phyloP scores from a whole-genome alignment of 2,329 filamentous ascomycete species.

The Colletotrichum costaricense region DNA sequence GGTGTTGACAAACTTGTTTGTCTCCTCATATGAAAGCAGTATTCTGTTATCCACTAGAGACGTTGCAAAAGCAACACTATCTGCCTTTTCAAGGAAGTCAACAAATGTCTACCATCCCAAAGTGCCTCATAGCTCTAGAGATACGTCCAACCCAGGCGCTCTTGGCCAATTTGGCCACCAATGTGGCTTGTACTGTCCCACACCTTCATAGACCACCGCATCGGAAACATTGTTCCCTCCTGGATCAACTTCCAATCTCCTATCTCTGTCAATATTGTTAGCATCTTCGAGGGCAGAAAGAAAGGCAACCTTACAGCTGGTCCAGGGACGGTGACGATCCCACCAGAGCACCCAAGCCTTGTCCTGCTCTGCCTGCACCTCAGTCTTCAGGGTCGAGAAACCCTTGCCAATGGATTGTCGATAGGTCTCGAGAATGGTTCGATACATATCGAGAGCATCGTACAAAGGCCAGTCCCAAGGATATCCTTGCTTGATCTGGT shows the following conservation, averaged over 20 bases:
- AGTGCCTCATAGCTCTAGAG: neutral
- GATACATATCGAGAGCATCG: neutral
- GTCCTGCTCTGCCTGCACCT: neutral
- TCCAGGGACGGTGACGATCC: neutral
- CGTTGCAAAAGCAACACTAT: neutral
- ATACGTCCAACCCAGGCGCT: neutral
- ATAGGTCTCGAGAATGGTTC: neutral
- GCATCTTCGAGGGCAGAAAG: neutral
- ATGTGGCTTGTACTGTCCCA: neutral
- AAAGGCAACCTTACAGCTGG: neutral
- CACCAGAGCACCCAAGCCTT: neutral
- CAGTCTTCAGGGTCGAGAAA: neutral
- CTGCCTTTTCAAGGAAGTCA: neutral
- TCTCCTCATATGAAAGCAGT: neutral
- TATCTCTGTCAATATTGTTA: neutral
- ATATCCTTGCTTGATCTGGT: neutral
- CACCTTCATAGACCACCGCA: neutral
- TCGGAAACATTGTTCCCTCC: neutral
- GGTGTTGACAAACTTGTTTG: neutral
- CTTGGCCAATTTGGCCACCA: neutral
- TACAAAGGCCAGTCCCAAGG: neutral
- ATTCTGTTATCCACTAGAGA: neutral
- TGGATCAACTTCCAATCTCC: too few relatives aligned
- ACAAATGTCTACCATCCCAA: neutral
- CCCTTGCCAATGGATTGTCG: neutral